Evolutionary conservation across 1,284 basidiomycete genomes (phyloP).

Genomic region (Spongispora temasekensis): DNA sequence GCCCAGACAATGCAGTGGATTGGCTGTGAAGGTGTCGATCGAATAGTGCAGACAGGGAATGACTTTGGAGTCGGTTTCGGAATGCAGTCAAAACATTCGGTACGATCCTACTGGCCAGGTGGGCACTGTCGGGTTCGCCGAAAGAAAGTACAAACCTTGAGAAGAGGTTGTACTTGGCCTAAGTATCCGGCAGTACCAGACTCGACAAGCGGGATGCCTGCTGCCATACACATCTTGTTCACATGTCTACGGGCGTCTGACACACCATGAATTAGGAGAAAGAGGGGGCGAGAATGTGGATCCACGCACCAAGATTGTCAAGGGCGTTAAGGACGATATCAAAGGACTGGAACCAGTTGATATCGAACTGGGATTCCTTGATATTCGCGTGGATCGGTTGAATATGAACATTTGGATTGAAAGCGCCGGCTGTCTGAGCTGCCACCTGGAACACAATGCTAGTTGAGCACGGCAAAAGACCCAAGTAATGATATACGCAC

Average conservation of each 20-base stretch:
- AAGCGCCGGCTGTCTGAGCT: slow-evolving; percentile 83
- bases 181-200: slow-evolving; percentile 96
- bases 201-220: slow-evolving; percentile 89
- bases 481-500: slow-evolving; percentile 39
- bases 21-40: slow-evolving; percentile 95
- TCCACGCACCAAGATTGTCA: slow-evolving; percentile 87
- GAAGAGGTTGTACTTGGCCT: slow-evolving; percentile 79
- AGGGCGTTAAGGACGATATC: slow-evolving; percentile 95
- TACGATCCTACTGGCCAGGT: slow-evolving; percentile 57
- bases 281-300: neutral
- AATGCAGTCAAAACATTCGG: slow-evolving; percentile 93
- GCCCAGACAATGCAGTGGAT: slow-evolving; percentile 99
- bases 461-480: slow-evolving; percentile 1
- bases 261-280: neutral
- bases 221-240: slow-evolving; percentile 96
- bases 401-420: slow-evolving; percentile 92
- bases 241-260: slow-evolving; percentile 89
- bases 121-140: neutral
- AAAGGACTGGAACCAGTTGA: slow-evolving; percentile 88
- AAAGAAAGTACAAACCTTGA: slow-evolving; percentile 51
- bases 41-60: slow-evolving; percentile 98
- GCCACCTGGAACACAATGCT: slow-evolving; percentile 61
- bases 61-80: slow-evolving; percentile 90
- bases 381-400: slow-evolving; percentile 94
- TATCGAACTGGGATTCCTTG: slow-evolving; percentile 90